Evolutionary conservation across 1,284 basidiomycete species (phyloP).

Genomic region (Phaffia rhodozyma): DNA sequence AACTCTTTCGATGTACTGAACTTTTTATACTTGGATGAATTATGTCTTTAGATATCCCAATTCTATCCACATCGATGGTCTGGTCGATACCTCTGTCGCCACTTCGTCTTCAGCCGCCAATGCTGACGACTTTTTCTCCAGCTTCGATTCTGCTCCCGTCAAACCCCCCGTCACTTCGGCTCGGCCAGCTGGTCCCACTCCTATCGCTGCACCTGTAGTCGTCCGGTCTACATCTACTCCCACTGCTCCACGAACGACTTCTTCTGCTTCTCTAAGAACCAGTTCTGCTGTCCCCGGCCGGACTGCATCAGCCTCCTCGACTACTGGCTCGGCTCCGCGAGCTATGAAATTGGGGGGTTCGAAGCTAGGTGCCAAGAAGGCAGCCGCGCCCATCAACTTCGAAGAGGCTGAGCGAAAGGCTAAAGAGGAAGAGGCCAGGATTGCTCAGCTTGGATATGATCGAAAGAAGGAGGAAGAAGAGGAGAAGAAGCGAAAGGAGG

Average conservation of each 20-base stretch:
- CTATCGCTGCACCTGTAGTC: constrained; percentile 31
- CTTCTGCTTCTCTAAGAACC: constrained; percentile 43
- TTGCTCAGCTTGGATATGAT: constrained; percentile 80
- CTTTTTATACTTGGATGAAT: neutral
- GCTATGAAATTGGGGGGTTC: constrained; percentile 47
- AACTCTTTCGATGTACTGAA: neutral
- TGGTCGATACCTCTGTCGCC: constrained; percentile 40
- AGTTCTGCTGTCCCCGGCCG: constrained; percentile 26
- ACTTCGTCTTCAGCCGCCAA: constrained; percentile 32
- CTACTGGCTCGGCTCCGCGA: constrained; percentile 27
- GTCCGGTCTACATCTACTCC: constrained; percentile 30
- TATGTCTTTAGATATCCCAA: constrained; percentile 50
- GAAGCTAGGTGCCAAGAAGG: constrained; percentile 69
- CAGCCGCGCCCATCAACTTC: constrained; percentile 65
- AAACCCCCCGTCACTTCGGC: constrained; percentile 40
- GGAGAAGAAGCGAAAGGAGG: constrained; percentile 44
- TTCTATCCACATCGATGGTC: constrained; percentile 66
- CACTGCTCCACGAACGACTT: constrained; percentile 43
- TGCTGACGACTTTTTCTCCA: constrained; percentile 77
- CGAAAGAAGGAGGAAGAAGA: constrained; percentile 60
- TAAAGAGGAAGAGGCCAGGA: constrained; percentile 72
- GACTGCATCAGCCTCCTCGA: constrained; percentile 21
- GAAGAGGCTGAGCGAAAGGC: constrained; percentile 82
- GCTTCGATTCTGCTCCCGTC: constrained; percentile 70
- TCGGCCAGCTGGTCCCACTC: constrained; percentile 45